Percentiles rank a stretch among this genome's conserved stretches.
Evolutionary conservation across 106 monocot species (phyloP).

Genomic region (Platanthera guangdongensis): DNA sequence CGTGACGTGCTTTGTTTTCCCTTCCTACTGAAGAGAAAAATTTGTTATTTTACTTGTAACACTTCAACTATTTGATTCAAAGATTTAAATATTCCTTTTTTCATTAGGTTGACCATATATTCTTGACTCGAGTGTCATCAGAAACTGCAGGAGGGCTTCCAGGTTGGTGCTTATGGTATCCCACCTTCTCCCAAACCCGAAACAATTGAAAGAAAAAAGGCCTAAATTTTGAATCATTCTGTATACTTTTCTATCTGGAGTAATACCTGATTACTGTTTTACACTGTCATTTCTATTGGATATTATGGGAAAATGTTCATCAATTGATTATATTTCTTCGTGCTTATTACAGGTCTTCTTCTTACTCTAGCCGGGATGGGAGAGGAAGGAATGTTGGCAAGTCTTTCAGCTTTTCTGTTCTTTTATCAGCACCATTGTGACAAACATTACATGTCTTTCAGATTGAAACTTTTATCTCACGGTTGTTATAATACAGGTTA

Average conservation of each 20-base stretch:
- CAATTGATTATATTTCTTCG: background rate
- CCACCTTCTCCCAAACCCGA: background rate
- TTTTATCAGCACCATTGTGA: background rate
- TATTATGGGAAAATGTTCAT: background rate
- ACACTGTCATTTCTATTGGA: background rate
- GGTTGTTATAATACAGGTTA: constrained; percentile 50
- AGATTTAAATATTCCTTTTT: constrained; percentile 5
- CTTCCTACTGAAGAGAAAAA: background rate
- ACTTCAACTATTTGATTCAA: background rate
- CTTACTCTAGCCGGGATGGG: constrained; percentile 91
- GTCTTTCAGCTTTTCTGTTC: constrained; percentile 12
- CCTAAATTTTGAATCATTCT: background rate
- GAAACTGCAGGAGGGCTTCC: constrained; percentile 99
- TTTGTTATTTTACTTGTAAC: background rate
- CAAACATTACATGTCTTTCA: constrained; percentile 1
- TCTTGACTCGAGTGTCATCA: constrained; percentile 92
- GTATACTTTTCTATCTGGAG: background rate
- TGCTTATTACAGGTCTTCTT: constrained; percentile 55
- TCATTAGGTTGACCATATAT: constrained; percentile 86
- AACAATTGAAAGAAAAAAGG: background rate
- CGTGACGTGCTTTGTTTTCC: background rate
- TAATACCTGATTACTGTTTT: background rate
- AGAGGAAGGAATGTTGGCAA: constrained; percentile 95
- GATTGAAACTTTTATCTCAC: background rate
- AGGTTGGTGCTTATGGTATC: constrained; percentile 32